Evolutionary conservation across 768 basidiomycete species (phyloP).

Genomic region (Naematelia aurantialba): DNA sequence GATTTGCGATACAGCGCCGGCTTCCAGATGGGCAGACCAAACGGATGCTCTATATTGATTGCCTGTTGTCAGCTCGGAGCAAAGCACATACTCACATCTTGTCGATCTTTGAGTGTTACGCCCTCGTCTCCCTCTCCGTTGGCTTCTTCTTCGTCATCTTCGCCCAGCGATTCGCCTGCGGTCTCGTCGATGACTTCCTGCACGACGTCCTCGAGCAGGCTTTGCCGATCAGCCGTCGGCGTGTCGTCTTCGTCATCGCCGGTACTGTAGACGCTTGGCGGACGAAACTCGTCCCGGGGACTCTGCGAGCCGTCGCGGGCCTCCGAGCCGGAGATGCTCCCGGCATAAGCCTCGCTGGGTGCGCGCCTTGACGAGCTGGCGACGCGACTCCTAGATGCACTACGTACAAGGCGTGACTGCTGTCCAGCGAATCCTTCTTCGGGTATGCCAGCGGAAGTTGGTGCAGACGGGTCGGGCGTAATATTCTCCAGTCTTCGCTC

Average conservation of each 20-base stretch:
- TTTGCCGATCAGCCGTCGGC: conserved; percentile 20
- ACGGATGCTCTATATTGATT: conserved; percentile 98
- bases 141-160: conserved; percentile 37
- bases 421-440: conserved; percentile 20
- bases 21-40: conserved; percentile 99
- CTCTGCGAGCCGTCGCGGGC: conserved; percentile 33
- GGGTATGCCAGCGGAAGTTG: conserved; percentile 14
- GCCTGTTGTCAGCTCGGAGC: conserved; percentile 40
- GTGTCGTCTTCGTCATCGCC: conserved; percentile 44
- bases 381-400: conserved; percentile 27
- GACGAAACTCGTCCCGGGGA: conserved; percentile 30
- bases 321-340: conserved; percentile 20
- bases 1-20: conserved; percentile 98
- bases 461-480: conserved; percentile 18
- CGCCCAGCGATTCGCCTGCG: conserved; percentile 25
- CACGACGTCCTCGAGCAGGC: conserved; percentile 37
- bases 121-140: conserved; percentile 62
- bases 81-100: conserved; percentile 61
- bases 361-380: conserved; percentile 24
- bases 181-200: conserved; percentile 37
- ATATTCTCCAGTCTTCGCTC: conserved; percentile 19
- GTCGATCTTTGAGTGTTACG: conserved; percentile 88
- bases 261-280: conserved; percentile 33
- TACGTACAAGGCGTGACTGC: conserved; percentile 23
- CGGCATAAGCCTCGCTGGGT: conserved; percentile 28